Base-by-base conservation (phyloP, 352 stramenopile species). In the Phytophthora tubulina region DNA sequence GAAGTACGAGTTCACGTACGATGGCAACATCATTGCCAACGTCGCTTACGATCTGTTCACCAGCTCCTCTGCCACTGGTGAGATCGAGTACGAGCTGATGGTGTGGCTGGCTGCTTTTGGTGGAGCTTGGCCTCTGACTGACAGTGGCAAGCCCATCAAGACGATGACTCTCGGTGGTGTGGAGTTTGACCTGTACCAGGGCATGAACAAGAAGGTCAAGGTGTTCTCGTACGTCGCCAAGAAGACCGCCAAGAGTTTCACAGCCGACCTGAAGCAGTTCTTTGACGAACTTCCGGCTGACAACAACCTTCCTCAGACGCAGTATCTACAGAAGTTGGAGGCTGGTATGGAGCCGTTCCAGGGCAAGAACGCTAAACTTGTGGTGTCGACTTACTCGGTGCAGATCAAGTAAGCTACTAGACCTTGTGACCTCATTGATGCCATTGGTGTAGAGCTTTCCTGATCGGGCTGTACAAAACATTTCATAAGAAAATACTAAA, bases 11-110 rank as follows among this genome's bases (percentile, higher is more conserved):
- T 84, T 76, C 73, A 72, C 67, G 27, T 79, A 76, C 68, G 63
- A 74, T 11, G 64, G 59, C n/a, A 66, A 78, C 5, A 72, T 83
- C 38, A 79, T 84, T 36, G 71, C 76, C 30, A 76, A 86, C n/a
- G 67, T 86, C 11, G 71, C 67, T 21, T 84, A 76, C 61, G 77
- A 84, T 30, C 48, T 84, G 27, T 81, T 84, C 54, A 80, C 73
- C 3, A 70, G 67, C 33, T 74, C 77, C 0, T 64, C 55, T 9
- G 45, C 32, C 1, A 51, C 4, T n/a, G 77, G 77, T 9, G 57
- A 63, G 7, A 66, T 80, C 56, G 67, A 80, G 57, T 78, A 78
- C 53, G 77, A 84, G 62, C 52, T 81, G 35, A 81, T 84, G 77
- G 72, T 81, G 51, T 81, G 77, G 77, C 67, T 84, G 21, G 57